These are phyloP conservation scores for Austroboletus eburneus DNA, from an alignment of 768 basidiomycete genomes.

Conservation along the genomic window DNA sequence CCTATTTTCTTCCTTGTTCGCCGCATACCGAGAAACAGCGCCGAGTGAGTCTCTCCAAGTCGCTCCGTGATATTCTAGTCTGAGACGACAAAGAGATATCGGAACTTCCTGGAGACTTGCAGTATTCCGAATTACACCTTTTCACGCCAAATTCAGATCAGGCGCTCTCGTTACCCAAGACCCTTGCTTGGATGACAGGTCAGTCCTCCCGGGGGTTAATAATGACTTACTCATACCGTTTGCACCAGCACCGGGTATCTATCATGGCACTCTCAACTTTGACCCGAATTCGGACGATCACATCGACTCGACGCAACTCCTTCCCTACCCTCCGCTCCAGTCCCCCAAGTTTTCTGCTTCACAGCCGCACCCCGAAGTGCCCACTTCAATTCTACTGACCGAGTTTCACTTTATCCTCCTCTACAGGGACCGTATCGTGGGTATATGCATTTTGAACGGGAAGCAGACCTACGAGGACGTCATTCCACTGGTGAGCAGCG, in stretches of 20 bases:
- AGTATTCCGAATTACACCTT: conserved; percentile 76
- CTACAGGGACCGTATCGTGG: conserved; percentile 73
- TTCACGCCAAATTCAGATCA: conserved; percentile 70
- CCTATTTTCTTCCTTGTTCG: conserved; percentile 72
- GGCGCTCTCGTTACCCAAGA: conserved; percentile 63
- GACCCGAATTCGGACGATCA: conserved; percentile 65
- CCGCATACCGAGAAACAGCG: conserved; percentile 65
- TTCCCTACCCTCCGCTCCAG: conserved; percentile 63
- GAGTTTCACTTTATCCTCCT: conserved; percentile 91
- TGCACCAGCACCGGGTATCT: conserved; percentile 74
- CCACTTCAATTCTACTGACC: conserved; percentile 77
- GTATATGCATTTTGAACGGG: conserved; percentile 77
- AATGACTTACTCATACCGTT: neutral
- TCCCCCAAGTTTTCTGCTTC: conserved; percentile 23
- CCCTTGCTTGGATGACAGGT: conserved; percentile 93
- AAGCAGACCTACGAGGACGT: conserved; percentile 78
- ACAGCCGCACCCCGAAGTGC: conserved; percentile 38
- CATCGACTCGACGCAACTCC: conserved; percentile 71
- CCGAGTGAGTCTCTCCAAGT: conserved; percentile 60
- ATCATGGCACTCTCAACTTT: conserved; percentile 76
- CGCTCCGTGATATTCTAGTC: conserved; percentile 4
- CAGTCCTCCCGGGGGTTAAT: conserved; percentile 13
- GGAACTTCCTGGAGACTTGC: conserved; percentile 78
- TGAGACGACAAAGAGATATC: conserved; percentile 65
- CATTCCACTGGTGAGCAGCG: conserved; percentile 65